Evolutionary conservation across 805 yeast genomes (phyloP).

Genomic region (Yarrowia divulgata): DNA sequence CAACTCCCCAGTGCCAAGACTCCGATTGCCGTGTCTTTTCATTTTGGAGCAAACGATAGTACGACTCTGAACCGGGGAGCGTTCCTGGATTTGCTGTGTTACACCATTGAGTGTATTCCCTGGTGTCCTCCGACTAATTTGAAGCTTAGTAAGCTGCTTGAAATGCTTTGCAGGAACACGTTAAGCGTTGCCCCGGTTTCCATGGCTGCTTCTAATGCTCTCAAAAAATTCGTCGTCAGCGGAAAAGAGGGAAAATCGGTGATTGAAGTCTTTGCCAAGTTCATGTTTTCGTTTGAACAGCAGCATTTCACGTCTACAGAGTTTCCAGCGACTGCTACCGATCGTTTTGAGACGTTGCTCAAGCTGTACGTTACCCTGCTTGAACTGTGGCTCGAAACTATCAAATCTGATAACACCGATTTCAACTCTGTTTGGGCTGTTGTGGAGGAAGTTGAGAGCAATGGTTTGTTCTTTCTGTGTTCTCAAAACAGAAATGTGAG

Average conservation of each 20-base stretch:
- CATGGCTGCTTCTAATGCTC: conserved; percentile 65
- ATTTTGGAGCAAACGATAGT: conserved; percentile 49
- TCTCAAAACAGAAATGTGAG: conserved; percentile 83
- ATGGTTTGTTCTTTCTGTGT: conserved; percentile 88
- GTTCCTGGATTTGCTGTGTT: conserved; percentile 69
- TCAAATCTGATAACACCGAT: conserved; percentile 45
- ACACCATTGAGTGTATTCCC: conserved; percentile 74
- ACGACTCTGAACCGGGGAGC: conserved; percentile 47
- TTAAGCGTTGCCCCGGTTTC: conserved; percentile 67
- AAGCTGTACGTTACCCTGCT: conserved; percentile 77
- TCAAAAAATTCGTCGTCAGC: conserved; percentile 66
- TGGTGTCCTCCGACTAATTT: conserved; percentile 65
- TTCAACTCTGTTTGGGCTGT: conserved; percentile 75
- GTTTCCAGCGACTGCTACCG: conserved; percentile 64
- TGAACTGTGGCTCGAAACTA: conserved; percentile 71
- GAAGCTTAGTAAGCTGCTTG: conserved; percentile 70
- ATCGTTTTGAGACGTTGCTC: conserved; percentile 65
- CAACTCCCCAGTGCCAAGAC: conserved; percentile 50
- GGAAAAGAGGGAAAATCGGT: conserved; percentile 72
- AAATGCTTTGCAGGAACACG: conserved; percentile 76
- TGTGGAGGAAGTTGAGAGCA: conserved; percentile 94
- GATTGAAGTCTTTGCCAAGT: conserved; percentile 76
- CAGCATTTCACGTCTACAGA: conserved; percentile 54
- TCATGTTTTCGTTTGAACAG: conserved; percentile 81
- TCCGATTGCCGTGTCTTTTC: conserved; percentile 53